Evolutionary conservation across 805 yeast genomes (phyloP), one percentile per base, ranked within the genome.

Genomic region (Yarrowia deformans): DNA sequence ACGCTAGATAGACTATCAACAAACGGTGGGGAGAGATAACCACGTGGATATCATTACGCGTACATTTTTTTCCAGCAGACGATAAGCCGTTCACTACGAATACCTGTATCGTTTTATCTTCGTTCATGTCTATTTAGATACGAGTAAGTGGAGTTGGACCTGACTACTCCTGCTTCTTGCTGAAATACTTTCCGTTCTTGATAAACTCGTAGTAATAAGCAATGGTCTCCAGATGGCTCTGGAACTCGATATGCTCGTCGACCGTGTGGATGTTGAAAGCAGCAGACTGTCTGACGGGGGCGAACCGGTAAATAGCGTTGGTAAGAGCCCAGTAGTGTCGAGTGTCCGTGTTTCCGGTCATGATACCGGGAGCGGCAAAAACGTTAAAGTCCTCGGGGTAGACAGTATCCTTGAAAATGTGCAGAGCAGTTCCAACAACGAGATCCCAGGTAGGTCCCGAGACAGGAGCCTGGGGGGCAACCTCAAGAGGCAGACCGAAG

Each of bases 311-410:
- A 68, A 89, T 87, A 74, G 88, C 83, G 45, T 79, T 77, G 1
- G 88, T 83, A 71, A 89, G 79, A 48, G 79, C 77, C 91, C 91
- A 88, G 75, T 87, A 89, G 73, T 83, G 81, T 70, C 81, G 81
- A 3, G 92, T 88, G 73, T 89, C 92, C 10, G 92, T 89, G 77
- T 88, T 88, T 23, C 88, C 92, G 1, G 89, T 81, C 84, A 85
- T 84, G 58, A 88, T 77, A 43, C 83, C 80, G 3, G 91, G 90
- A 7, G 88, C 81, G n/a, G 85, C 81, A 50, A 85, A 72, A 23
- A 79, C 72, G 14, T 77, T 69, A n/a, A 77, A 75, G 4, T 72
- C 74, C 67, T 82, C 81, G 69, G 81, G 74, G 32, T 43, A 35
- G 32, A 54, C 49, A 60, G 69, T 6, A 45, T 87, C 88, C 75